These are phyloP conservation scores for Mortierella sp. DNA, from an alignment of 371 early-diverging fungal genomes.

Conservation along the genomic window DNA sequence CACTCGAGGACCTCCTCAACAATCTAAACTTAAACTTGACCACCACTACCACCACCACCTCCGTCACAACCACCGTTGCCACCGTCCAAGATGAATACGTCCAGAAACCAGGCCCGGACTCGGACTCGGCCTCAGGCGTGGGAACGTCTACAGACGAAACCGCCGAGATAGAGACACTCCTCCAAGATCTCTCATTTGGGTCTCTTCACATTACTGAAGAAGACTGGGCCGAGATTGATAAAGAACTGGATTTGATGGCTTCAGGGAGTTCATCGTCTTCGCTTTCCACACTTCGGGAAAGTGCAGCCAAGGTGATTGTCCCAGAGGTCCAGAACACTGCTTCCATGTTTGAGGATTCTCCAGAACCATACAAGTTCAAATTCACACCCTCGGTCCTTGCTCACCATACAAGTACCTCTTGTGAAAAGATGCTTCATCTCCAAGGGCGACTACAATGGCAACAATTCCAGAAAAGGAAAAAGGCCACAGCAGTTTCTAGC, in stretches of 20 bases:
- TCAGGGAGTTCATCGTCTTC: not conserved
- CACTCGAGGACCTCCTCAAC: no score
- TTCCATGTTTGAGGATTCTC: not conserved
- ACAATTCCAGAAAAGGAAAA: slow-evolving; percentile 1
- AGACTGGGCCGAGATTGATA: slow-evolving; percentile 25
- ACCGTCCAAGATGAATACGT: no score
- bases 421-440: slow-evolving; percentile 50
- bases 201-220: slow-evolving; percentile 23
- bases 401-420: slow-evolving; percentile 41
- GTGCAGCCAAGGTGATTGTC: not conserved
- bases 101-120: no score
- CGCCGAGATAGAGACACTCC: not conserved
- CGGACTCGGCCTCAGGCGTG: no score
- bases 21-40: no score
- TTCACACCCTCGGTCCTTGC: slow-evolving; percentile 49
- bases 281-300: not conserved
- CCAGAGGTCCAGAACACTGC: not conserved
- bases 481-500: not conserved
- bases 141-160: not conserved
- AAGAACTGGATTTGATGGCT: not conserved
- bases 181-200: slow-evolving; percentile 20
- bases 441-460: slow-evolving; percentile 29
- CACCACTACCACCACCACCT: no score
- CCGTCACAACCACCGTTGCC: no score
- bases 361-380: slow-evolving; percentile 13